Percentiles rank a stretch among this genome's conserved stretches.
Conservation (phyloP, 2,329 filamentous ascomycete genomes). For the Cytospora piceicola region DNA sequence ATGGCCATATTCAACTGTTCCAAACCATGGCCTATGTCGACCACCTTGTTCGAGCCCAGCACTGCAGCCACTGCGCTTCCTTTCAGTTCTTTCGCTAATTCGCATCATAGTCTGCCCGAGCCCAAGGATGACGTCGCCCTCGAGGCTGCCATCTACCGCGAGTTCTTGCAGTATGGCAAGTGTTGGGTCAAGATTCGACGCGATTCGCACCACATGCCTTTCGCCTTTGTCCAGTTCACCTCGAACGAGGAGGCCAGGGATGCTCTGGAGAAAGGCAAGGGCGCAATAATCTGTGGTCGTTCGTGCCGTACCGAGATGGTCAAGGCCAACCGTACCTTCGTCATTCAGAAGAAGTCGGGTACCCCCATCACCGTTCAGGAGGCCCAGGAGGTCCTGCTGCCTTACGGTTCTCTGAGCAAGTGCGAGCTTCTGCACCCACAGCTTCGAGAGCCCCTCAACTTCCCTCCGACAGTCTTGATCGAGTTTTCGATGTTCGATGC, state of each 20-base stretch:
- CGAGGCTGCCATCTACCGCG: slow-evolving; percentile 54
- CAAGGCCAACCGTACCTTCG: slow-evolving; percentile 60
- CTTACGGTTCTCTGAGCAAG: slow-evolving; percentile 50
- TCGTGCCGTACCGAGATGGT: slow-evolving; percentile 67
- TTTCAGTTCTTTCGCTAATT: slow-evolving; percentile 26
- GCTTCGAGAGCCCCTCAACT: slow-evolving; percentile 40
- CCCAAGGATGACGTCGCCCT: slow-evolving; percentile 54
- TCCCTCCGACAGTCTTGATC: slow-evolving; percentile 49
- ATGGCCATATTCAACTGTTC: not conserved
- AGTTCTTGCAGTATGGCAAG: slow-evolving; percentile 58
- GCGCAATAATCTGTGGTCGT: slow-evolving; percentile 56
- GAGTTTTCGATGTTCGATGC: slow-evolving; percentile 57
- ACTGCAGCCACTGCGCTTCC: not conserved
- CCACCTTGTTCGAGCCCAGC: not conserved
- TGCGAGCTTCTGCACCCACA: slow-evolving; percentile 43
- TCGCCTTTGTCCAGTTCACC: slow-evolving; percentile 66
- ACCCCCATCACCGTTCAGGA: slow-evolving; percentile 47
- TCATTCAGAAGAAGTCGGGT: slow-evolving; percentile 49
- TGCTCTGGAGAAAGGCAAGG: slow-evolving; percentile 53
- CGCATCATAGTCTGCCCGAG: slow-evolving; percentile 55
- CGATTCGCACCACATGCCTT: slow-evolving; percentile 61
- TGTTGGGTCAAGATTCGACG: slow-evolving; percentile 68
- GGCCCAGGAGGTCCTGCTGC: slow-evolving; percentile 46
- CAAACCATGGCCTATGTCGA: not conserved
- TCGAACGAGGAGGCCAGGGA: slow-evolving; percentile 49